Evolutionary conservation across 2,329 filamentous ascomycete genomes (phyloP).

Genomic region (Fusarium sp.): DNA sequence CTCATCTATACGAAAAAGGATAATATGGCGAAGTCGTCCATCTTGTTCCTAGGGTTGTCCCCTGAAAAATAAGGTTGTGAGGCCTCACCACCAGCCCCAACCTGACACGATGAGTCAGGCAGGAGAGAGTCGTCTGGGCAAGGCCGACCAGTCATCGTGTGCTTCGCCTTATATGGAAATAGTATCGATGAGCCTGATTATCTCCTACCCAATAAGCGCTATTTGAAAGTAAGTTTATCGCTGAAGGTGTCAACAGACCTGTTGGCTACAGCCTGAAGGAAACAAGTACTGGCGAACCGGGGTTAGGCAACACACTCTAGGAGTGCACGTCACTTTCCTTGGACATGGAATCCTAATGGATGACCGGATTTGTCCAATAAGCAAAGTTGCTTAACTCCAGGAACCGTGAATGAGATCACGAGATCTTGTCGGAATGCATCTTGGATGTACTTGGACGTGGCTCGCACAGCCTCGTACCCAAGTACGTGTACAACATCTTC

Average conservation of each 20-base stretch:
- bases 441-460: slow-evolving; percentile 3
- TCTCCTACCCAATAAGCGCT: slow-evolving; percentile 23
- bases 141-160: slow-evolving; percentile 24
- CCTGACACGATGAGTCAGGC: slow-evolving; percentile 34
- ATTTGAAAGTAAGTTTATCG: slow-evolving; percentile 19
- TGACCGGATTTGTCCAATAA: slow-evolving; percentile 31
- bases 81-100: slow-evolving; percentile 21
- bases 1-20: background rate
- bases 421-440: slow-evolving; percentile 19
- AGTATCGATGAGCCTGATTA: slow-evolving; percentile 3
- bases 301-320: slow-evolving; percentile 27
- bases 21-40: slow-evolving; percentile 29
- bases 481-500: slow-evolving; percentile 20
- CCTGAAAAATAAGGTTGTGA: slow-evolving; percentile 21
- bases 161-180: slow-evolving; percentile 3
- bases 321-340: slow-evolving; percentile 38
- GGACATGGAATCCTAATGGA: slow-evolving; percentile 20
- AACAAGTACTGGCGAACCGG: slow-evolving; percentile 12
- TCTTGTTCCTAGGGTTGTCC: slow-evolving; percentile 3
- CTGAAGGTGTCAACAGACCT: slow-evolving; percentile 18
- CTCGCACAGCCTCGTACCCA: slow-evolving; percentile 32
- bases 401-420: slow-evolving; percentile 43
- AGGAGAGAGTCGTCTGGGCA: slow-evolving; percentile 1
- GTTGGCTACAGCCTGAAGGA: slow-evolving; percentile 31
- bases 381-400: slow-evolving; percentile 22